Evolutionary conservation across 1,284 basidiomycete genomes (phyloP), one percentile per base, ranked within the genome.

Genomic region (Cutaneotrichosporon cyanovorans): DNA sequence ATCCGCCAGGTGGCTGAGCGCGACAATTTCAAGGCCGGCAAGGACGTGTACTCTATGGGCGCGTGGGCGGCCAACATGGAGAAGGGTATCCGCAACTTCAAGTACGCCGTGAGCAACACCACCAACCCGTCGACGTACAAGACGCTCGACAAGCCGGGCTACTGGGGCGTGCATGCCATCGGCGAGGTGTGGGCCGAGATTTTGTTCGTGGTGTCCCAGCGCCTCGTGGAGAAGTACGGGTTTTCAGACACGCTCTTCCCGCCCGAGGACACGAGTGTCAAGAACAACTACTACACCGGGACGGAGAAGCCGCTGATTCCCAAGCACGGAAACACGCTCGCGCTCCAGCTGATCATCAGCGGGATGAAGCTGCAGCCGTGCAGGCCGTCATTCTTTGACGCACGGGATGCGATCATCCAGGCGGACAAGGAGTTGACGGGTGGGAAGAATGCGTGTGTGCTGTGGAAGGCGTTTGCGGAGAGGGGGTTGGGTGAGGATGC

Each of bases 121-220:
- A 63, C 85, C 69, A 96, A 95, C 76, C 92, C 90, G 0, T 87
- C 85, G 51, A 87, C 83, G 1, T 97, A 96, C 78, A 85, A 90
- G 79, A 92, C 85, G n/a, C 83, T 97, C 36, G 89, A 96, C 76
- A 85, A 85, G 72, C 84, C 86, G 10, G 54, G 59, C 34, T 64
- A 62, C 58, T 57, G 56, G 60, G 50, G 67, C 40, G 72, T 73
- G 18, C 87, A 91, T 68, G 85, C 87, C 33, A 85, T 91, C 52
- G 89, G 90, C 49, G 90, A 92, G 73, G 91, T 96, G 50, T 96
- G 91, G 91, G 91, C 91, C 16, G 78, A 95, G 75, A 83, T 95
- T 50, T 83, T 96, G 50, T 95, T 87, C 81, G 80, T 89, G 57
- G 76, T 90, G 44, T 78, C 79, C 21, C 80, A 90, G 66, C 73